Conservation (phyloP, 768 basidiomycete species). For the Guyanaporus albipodus region DNA sequence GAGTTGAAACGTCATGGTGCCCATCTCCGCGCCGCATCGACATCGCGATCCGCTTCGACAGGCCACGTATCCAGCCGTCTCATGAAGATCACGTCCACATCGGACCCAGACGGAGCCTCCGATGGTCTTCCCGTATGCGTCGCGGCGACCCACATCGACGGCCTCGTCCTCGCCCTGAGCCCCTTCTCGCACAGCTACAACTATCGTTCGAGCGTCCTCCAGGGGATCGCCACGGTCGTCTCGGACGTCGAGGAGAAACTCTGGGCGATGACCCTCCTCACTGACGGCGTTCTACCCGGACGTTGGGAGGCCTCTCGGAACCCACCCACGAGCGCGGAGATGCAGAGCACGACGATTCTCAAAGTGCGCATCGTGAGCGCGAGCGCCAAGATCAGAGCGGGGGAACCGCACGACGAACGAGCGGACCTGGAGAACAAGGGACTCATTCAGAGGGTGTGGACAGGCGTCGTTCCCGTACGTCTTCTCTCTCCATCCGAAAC, state of each 20-base stretch:
- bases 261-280: slow-evolving; percentile 23
- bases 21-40: no score
- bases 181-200: slow-evolving; percentile 28
- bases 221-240: slow-evolving; percentile 16
- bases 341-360: slow-evolving; percentile 23
- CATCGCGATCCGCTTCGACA: no score
- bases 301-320: slow-evolving; percentile 21
- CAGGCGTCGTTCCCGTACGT: slow-evolving; percentile 24
- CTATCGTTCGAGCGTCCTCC: slow-evolving; percentile 24
- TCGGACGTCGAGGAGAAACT: slow-evolving; percentile 19
- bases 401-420: slow-evolving; percentile 21
- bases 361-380: slow-evolving; percentile 21
- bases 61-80: slow-evolving; percentile 24
- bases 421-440: slow-evolving; percentile 15
- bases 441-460: slow-evolving; percentile 19
- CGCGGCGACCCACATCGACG: slow-evolving; percentile 24
- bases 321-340: slow-evolving; percentile 19
- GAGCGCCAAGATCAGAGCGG: slow-evolving; percentile 24
- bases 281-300: slow-evolving; percentile 20
- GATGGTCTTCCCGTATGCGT: slow-evolving; percentile 19
- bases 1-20: neutral
- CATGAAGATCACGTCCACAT: slow-evolving; percentile 18
- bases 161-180: slow-evolving; percentile 20
- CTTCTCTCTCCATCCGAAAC: no score
- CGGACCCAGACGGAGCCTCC: neutral